Evolutionary conservation across 1,284 basidiomycete species (phyloP).

Genomic region (Ganoderma multipileum): DNA sequence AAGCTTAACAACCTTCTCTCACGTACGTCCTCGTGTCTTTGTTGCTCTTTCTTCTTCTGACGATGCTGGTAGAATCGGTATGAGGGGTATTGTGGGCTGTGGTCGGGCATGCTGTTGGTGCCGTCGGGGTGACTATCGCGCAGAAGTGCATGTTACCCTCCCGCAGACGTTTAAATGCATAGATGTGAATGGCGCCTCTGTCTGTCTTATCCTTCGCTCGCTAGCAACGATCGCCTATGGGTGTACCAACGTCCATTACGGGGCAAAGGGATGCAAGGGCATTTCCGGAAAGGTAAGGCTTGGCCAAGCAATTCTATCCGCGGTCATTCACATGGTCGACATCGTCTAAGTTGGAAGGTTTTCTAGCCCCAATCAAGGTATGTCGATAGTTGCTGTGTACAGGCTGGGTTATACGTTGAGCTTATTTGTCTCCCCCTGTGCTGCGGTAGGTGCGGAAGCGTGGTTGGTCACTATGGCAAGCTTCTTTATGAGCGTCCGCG

Average conservation of each 20-base stretch:
- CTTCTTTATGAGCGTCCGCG: not conserved
- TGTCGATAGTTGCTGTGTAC: not conserved
- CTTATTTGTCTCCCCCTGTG: not conserved
- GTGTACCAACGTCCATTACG: not conserved
- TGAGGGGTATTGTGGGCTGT: constrained; percentile 6
- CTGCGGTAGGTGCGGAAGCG: constrained; percentile 12
- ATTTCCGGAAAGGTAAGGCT: not conserved
- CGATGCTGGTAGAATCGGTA: constrained; percentile 23
- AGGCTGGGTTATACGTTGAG: not conserved
- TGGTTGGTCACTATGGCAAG: not conserved
- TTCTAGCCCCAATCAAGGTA: not conserved
- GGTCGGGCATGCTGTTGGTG: not conserved
- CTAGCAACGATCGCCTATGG: not conserved
- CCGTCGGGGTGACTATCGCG: constrained; percentile 8
- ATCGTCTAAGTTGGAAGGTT: not conserved
- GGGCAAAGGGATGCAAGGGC: not conserved
- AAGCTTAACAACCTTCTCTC: constrained; percentile 67
- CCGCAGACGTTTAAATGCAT: constrained; percentile 25
- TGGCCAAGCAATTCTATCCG: not conserved
- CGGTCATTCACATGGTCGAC: not conserved
- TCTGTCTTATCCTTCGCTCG: no score
- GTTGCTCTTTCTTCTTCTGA: not conserved
- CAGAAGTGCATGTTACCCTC: constrained; percentile 14
- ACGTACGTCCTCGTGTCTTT: constrained; percentile 50
- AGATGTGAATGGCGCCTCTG: constrained; percentile 18